phyloP scores from a whole-genome alignment of 495 filamentous ascomycete genomes.

The Penicillium taxi region DNA sequence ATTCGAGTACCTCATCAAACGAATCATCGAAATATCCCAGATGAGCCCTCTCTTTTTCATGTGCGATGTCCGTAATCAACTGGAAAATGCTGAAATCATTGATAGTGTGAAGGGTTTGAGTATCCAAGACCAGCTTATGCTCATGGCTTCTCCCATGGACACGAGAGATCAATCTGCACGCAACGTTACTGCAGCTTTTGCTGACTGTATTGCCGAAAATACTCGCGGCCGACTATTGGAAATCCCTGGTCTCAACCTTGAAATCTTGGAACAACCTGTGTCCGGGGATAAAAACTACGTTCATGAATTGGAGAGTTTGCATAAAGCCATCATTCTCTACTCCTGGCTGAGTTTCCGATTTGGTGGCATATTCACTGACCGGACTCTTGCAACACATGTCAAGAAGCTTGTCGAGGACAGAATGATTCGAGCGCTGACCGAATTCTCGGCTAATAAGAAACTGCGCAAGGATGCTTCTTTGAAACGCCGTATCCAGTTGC shows the following conservation, averaged over 20 bases:
- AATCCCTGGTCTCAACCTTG: constrained; percentile 54
- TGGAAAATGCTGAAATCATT: constrained; percentile 62
- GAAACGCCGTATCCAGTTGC: constrained; percentile 33
- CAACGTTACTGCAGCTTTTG: constrained; percentile 49
- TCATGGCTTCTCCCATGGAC: constrained; percentile 61
- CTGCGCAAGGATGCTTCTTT: constrained; percentile 38
- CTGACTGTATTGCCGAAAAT: constrained; percentile 57
- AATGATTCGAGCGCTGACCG: constrained; percentile 60
- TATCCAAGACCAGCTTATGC: constrained; percentile 61
- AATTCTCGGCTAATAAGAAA: constrained; percentile 45
- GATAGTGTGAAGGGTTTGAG: constrained; percentile 55
- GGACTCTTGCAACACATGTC: constrained; percentile 68
- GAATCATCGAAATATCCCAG: constrained; percentile 56
- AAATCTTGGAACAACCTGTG: constrained; percentile 52
- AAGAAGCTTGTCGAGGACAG: constrained; percentile 70
- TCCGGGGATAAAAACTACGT: constrained; percentile 47
- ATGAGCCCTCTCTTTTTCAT: constrained; percentile 63
- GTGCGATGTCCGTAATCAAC: constrained; percentile 49
- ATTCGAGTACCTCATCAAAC: constrained; percentile 67
- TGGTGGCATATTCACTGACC: constrained; percentile 69
- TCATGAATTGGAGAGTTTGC: constrained; percentile 59
- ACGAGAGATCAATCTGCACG: constrained; percentile 13
- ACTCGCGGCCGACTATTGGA: constrained; percentile 56
- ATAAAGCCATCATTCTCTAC: constrained; percentile 76
- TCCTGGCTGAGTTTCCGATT: constrained; percentile 74